Evolutionary conservation across 345 rosid genomes (phyloP).

Genomic region (Jatropha curcas): DNA sequence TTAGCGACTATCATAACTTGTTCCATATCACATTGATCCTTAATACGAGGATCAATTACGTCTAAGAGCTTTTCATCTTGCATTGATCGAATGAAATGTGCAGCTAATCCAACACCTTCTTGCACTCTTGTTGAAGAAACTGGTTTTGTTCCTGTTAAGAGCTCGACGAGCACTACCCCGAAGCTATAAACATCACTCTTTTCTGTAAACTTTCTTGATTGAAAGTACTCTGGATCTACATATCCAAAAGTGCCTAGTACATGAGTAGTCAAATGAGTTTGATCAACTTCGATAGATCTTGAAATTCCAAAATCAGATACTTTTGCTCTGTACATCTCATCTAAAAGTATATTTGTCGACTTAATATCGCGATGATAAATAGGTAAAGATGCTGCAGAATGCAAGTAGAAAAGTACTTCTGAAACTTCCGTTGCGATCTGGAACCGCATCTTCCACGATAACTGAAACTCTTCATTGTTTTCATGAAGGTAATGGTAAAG

Average conservation of each 20-base stretch:
- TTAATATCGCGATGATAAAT: constrained; percentile 20
- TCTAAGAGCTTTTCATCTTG: background rate
- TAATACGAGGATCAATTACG: background rate
- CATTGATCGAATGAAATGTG: background rate
- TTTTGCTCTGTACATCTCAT: constrained; percentile 17
- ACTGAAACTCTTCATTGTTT: background rate
- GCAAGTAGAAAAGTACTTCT: constrained; percentile 7
- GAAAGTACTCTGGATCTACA: constrained; percentile 23
- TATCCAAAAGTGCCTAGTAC: constrained; percentile 33
- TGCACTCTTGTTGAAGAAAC: background rate
- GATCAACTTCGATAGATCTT: constrained; percentile 13
- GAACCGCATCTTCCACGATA: constrained; percentile 16
- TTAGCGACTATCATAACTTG: background rate
- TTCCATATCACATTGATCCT: background rate
- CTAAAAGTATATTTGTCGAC: constrained; percentile 21
- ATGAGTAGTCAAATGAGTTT: constrained; percentile 25
- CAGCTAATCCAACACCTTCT: background rate
- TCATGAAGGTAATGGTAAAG: constrained; percentile 13
- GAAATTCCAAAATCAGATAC: constrained; percentile 26
- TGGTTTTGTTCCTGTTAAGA: background rate
- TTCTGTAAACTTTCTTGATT: constrained; percentile 8
- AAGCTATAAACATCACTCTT: constrained; percentile 28
- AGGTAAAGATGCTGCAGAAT: constrained; percentile 3
- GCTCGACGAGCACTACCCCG: background rate
- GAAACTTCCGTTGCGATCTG: constrained; percentile 11